Base-by-base conservation (phyloP, 2,329 filamentous ascomycete species). In the Dryadomyces quercivorus region DNA sequence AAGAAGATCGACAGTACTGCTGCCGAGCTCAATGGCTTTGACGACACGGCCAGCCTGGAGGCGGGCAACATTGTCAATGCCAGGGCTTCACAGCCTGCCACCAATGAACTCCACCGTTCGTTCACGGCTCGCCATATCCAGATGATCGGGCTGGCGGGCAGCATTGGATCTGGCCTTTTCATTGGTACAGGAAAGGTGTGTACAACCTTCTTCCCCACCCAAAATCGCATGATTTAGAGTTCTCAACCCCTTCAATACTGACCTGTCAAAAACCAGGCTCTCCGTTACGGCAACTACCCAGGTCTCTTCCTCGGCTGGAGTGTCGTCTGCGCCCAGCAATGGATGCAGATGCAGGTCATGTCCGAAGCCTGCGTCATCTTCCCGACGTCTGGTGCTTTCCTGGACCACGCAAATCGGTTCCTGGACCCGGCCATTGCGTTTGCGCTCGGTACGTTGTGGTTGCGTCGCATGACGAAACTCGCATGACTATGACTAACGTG, bases 391-490 rank as follows among this genome's bases (percentile, higher is more conserved):
- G 51, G 51, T 13, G 9, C 18, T 18, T 26, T 53, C 8, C 42
- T 53, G 20, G 51, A 53, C 36, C 20, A 53, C n/a, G 44, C 51
- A 6, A 18, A 18, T 20, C 51, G 51, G 9, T 53, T 53, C 21
- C 44, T 53, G 10, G 51, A 53, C 20, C 51, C 51, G 18, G 44
- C 51, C 2, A n/a, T 53, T 10, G 51, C 18, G 1, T 53, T 53
- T 31, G 51, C 51, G 9, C 5, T 53, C 13, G 51, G 50, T 43
- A 20, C 9, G 43, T 9, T 10, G 16, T 5, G 4, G 43, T 9
- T 10, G 16, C 9, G 4, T 45, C 3, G 16, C 5, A 10, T 18
- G 3, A 45, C 5, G 4, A 10, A 13, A n/a, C 43, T 3, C 5
- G 13, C 16, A 10, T 45, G 13, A 5, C n/a, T 18, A 22, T 6